Evolutionary conservation across 345 rosid genomes (phyloP), one percentile per base, ranked within the genome.

Genomic region (Luvunga scandens): DNA sequence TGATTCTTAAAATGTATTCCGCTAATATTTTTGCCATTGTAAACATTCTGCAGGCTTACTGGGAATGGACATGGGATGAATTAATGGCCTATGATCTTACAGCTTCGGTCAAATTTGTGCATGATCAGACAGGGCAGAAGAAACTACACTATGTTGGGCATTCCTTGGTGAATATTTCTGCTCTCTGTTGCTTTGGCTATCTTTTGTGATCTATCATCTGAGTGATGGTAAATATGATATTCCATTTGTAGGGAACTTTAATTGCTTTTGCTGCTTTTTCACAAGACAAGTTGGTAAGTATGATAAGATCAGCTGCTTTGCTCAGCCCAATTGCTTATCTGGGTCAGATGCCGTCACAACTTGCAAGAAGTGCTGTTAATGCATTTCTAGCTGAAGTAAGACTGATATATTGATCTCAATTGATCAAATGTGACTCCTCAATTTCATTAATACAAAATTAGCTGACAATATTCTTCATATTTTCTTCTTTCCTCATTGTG

Each of bases 41-140:
- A 13, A 27, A 63, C 21, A 21, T 25, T 31, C 67, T n/a, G 53
- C 63, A 91, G 94, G 89, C 88, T 13, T 89, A 79, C 30, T 89
- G 94, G 92, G 81, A 89, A 36, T 91, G 94, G 94, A 76, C 94
- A 0, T 88, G 92, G 92, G 90, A 91, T 38, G 88, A 86, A 76
- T 39, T 87, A 69, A 84, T 66, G 33, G 75, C 86, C n/a, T 81
- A 75, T 71, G 94, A 91, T 80, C 88, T 89, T 72, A 88, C 94
- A 19, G 87, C 90, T 14, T 78, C 79, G 4, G 69, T 87, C 57
- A 72, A 83, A 55, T 85, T 86, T 72, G 88, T 89, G 45, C 71
- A 82, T 53, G 66, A 78, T 68, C 85, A 80, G 25, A 81, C 88
- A 0, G 86, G 85, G 45, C 88, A 86, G 77, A 83, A 80, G 50